phyloP scores from a whole-genome alignment of 202 grass and related monocot species.

The Panicum virgatum region DNA sequence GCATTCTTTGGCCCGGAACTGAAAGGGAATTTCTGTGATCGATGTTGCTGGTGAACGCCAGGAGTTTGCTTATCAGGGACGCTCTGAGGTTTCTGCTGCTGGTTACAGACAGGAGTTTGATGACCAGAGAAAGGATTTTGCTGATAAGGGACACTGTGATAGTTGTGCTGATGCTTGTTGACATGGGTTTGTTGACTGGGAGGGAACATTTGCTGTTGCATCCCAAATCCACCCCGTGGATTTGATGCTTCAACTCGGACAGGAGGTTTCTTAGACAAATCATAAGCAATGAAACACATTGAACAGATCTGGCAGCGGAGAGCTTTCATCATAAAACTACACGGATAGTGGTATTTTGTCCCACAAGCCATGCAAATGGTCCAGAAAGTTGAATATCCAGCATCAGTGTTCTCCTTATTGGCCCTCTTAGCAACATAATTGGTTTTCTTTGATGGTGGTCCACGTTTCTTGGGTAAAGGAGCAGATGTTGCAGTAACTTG shows the following conservation, averaged over 20 bases:
- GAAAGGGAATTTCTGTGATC: not conserved
- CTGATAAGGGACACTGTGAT: slow-evolving; percentile 21
- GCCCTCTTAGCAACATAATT: slow-evolving; percentile 31
- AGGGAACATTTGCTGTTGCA: slow-evolving; percentile 23
- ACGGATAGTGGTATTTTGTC: slow-evolving; percentile 51
- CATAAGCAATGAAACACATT: slow-evolving; percentile 46
- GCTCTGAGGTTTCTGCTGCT: not conserved
- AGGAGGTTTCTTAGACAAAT: slow-evolving; percentile 42
- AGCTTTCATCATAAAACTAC: slow-evolving; percentile 36
- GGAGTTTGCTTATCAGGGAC: not conserved
- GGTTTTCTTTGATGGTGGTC: slow-evolving; percentile 34
- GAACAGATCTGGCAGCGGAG: slow-evolving; percentile 50
- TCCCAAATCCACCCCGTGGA: slow-evolving; percentile 27
- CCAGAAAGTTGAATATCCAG: slow-evolving; percentile 53
- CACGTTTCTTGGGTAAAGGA: slow-evolving; percentile 37
- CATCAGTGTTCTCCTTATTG: slow-evolving; percentile 41
- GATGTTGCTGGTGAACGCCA: not conserved
- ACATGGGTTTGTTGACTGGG: slow-evolving; percentile 9
- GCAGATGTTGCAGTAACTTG: slow-evolving; percentile 24
- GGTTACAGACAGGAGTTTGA: not conserved
- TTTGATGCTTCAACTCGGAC: not conserved
- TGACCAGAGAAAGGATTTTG: slow-evolving; percentile 11
- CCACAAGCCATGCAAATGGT: slow-evolving; percentile 51
- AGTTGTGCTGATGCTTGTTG: not conserved
- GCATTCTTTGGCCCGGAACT: not conserved